Conservation (phyloP, 2,329 filamentous ascomycete species). For the Pestalotiopsis sp. region DNA sequence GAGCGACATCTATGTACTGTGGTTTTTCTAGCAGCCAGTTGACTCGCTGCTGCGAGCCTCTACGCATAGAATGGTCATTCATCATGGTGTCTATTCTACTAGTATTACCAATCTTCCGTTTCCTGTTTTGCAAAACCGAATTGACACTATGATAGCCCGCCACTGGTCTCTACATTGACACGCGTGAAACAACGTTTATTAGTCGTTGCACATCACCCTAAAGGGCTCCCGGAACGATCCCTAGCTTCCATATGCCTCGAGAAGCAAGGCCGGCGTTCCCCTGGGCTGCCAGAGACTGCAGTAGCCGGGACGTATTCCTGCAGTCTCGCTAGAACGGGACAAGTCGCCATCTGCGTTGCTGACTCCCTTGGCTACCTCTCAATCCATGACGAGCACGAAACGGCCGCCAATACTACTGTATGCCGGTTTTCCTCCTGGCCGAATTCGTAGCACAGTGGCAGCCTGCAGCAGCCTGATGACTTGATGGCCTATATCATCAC, state of each 20-base stretch:
- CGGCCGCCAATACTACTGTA: neutral
- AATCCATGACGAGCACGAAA: slow-evolving; percentile 10
- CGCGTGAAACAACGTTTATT: slow-evolving; percentile 9
- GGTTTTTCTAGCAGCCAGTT: neutral
- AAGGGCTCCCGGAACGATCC: neutral
- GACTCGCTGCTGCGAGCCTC: neutral
- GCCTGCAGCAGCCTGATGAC: neutral
- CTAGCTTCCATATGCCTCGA: neutral
- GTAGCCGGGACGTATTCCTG: neutral
- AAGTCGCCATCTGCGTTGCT: neutral
- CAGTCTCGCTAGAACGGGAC: neutral
- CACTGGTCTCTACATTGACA: neutral
- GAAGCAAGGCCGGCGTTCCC: neutral
- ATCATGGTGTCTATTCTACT: neutral
- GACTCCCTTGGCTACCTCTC: neutral
- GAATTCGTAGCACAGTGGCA: neutral
- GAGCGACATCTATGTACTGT: too few species aligned
- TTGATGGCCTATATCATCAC: neutral
- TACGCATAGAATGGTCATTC: neutral
- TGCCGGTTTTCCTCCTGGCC: neutral
- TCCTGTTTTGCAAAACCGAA: neutral
- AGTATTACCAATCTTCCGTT: neutral
- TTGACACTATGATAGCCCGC: neutral
- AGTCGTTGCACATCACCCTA: slow-evolving; percentile 2
- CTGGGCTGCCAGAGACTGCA: neutral